Evolutionary conservation across 2,329 filamentous ascomycete genomes (phyloP).

Genomic region (Ascomycota sp.): DNA sequence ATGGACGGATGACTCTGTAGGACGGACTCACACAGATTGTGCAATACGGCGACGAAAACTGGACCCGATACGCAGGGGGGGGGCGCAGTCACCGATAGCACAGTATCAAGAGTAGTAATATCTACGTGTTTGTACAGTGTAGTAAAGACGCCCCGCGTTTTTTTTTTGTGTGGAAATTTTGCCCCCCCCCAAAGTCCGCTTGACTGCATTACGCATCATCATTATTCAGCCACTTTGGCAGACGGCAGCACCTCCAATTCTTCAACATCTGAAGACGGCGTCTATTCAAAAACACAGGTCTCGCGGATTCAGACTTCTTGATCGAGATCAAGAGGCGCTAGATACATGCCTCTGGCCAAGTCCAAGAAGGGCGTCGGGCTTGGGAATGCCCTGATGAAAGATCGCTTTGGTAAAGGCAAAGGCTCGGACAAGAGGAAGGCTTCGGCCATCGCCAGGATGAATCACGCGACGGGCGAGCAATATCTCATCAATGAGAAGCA

Average conservation of each 20-base stretch:
- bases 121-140: too few relatives aligned
- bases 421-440: slow-evolving; percentile 60
- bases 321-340: too few relatives aligned
- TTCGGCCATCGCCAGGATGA: slow-evolving; percentile 40
- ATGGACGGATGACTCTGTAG: background rate
- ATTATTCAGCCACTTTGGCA: slow-evolving; percentile 15
- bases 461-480: slow-evolving; percentile 63
- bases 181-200: slow-evolving; percentile 22
- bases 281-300: background rate
- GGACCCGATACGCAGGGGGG: too few relatives aligned
- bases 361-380: slow-evolving; percentile 89
- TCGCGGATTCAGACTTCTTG: too few relatives aligned
- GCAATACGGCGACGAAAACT: too few relatives aligned
- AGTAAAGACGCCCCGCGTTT: too few relatives aligned
- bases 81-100: slow-evolving; percentile 6
- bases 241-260: slow-evolving; percentile 4
- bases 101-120: too few relatives aligned
- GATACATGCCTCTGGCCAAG: slow-evolving; percentile 55
- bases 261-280: background rate
- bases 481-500: slow-evolving; percentile 83
- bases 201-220: slow-evolving; percentile 1
- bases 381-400: slow-evolving; percentile 96
- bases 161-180: too few relatives aligned
- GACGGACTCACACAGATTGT: too few relatives aligned
- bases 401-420: slow-evolving; percentile 89